Evolutionary conservation across 192 early-diverging fungal species (phyloP), one percentile per base, ranked within the genome.

Genomic region (Oehlia diaphana): DNA sequence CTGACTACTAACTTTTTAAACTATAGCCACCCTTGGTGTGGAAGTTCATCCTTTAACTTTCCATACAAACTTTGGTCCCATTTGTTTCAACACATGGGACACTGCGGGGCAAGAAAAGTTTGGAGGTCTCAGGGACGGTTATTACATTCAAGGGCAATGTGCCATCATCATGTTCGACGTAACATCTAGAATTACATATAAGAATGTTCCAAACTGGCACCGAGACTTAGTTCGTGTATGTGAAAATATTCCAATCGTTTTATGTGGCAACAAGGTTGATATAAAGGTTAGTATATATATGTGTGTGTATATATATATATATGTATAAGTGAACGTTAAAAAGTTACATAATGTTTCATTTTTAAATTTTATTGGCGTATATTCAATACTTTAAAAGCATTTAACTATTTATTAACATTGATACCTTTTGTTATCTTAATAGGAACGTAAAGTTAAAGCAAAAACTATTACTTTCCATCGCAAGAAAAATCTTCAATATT

Each of bases 161-260:
- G 98, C 95, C 70, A 98, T 99, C 87, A 99, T 99, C 90, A 99
- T 99, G 98, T 99, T 99, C 81, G 98, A 99, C 81, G 95, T 99
- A 72, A 98, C 98, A 76, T 97, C 98, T 73, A 92, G 98, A 80
- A 99, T 99, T 82, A 99, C 98, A 81, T 99, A 99, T 91, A 99
- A 99, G 93, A 99, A 97, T 91, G 98, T 99, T 23, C 98, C 98
- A 85, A 99, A 98, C 93, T 99, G 98, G 98, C 98, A 99, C 87
- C 93, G 98, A 87, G 98, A 99, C 88, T 89, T 99, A 50, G 95
- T 96, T 80, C 95, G 98, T 80, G 98, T 99, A 70, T 99, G 98
- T 89, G 98, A 99, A 87, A 99, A 97, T 92, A 96, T 99, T 85
- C 98, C 98, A 35, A 99, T 99, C 85, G 98, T 99, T 81, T 94